These are phyloP conservation scores for Naganishia friedmannii DNA, from an alignment of 768 basidiomycete species.

Conservation along the genomic window DNA sequence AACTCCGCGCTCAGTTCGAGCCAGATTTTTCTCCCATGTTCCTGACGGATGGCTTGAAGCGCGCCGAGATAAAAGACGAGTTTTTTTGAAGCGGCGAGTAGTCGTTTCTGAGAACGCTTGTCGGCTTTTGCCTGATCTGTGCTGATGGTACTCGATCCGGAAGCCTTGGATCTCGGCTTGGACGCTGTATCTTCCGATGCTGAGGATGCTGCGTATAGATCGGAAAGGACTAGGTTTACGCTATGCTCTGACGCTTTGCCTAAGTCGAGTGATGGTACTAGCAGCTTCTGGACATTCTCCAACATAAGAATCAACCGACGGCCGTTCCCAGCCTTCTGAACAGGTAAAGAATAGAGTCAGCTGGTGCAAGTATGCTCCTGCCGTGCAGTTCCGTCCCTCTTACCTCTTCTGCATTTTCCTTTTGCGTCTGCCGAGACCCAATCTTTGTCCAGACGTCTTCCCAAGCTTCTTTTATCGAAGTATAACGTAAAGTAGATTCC, in stretches of 20 bases:
- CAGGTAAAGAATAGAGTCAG: background rate
- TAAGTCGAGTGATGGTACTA: slow-evolving; percentile 11
- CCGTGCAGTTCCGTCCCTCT: too few relatives aligned
- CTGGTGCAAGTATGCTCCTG: background rate
- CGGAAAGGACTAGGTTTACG: background rate
- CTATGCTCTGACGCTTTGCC: background rate
- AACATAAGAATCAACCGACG: background rate
- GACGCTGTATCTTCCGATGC: background rate
- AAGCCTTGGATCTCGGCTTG: background rate
- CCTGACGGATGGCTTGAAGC: background rate
- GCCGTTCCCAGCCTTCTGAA: background rate
- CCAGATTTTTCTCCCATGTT: background rate
- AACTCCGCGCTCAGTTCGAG: background rate
- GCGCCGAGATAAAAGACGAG: slow-evolving; percentile 11
- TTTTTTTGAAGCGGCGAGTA: background rate
- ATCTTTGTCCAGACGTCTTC: background rate
- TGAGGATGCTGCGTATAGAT: background rate
- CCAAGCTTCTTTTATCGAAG: slow-evolving; percentile 3
- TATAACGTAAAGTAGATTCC: background rate
- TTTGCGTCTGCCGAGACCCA: background rate
- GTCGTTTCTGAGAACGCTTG: background rate
- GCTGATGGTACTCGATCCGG: background rate
- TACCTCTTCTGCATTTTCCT: background rate
- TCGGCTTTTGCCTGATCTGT: background rate
- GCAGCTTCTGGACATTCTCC: background rate